Conservation (phyloP, 2,329 filamentous ascomycete species). For the Orbilia blumenaviensis region DNA sequence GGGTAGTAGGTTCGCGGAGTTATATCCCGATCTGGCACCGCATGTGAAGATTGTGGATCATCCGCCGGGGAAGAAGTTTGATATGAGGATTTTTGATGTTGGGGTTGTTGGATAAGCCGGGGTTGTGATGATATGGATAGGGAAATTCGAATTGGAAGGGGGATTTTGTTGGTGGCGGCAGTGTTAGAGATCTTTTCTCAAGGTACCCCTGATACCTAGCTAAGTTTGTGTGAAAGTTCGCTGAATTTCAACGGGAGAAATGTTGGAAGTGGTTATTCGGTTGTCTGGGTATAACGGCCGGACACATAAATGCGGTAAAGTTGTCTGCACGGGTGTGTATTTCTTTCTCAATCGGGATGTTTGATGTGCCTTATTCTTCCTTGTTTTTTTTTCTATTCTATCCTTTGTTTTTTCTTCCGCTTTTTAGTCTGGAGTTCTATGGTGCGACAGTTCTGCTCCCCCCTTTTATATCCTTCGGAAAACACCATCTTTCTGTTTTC, state of each 20-base stretch:
- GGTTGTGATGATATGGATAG: background rate
- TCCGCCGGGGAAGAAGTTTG: conserved; percentile 44
- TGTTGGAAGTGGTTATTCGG: no score
- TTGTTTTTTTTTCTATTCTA: background rate
- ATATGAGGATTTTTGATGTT: conserved; percentile 38
- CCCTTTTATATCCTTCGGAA: background rate
- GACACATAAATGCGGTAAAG: no score
- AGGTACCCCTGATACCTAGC: no score
- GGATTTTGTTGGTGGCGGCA: no score
- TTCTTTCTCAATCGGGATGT: background rate
- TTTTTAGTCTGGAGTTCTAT: conserved; percentile 17
- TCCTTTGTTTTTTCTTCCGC: background rate
- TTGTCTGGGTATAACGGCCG: no score
- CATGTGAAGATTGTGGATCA: conserved; percentile 46
- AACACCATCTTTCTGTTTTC: background rate
- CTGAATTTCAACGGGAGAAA: no score
- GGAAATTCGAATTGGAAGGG: no score
- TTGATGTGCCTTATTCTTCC: background rate
- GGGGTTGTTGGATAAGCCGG: background rate
- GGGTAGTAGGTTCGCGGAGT: conserved; percentile 72
- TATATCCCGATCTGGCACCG: conserved; percentile 69
- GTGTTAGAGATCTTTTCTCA: no score
- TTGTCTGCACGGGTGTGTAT: no score
- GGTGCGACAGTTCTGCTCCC: conserved; percentile 13
- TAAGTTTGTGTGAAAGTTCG: no score